Conservation (phyloP, 2,329 filamentous ascomycete species). For the Aschersonia sp. region DNA sequence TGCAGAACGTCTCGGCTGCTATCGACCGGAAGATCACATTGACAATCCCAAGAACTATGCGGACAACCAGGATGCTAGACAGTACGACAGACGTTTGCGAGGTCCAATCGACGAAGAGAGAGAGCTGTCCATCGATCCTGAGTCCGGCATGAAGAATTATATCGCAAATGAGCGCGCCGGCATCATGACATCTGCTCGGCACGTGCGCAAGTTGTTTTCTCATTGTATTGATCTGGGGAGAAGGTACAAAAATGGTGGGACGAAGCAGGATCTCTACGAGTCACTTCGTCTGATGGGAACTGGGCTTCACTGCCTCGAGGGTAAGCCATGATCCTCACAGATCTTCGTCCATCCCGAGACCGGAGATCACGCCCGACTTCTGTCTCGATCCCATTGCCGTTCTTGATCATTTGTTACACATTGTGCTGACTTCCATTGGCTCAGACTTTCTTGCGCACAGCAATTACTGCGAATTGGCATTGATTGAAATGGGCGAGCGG, state of each 20-base stretch:
- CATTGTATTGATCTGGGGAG: constrained; percentile 69
- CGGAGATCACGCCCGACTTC: neutral
- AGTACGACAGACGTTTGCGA: constrained; percentile 69
- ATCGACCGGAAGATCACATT: constrained; percentile 62
- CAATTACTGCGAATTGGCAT: constrained; percentile 79
- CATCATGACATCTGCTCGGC: constrained; percentile 69
- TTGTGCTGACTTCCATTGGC: constrained; percentile 4
- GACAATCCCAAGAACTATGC: constrained; percentile 81
- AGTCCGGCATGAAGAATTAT: constrained; percentile 80
- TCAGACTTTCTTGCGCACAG: constrained; percentile 81
- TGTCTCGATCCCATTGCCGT: neutral
- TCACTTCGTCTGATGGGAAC: constrained; percentile 77
- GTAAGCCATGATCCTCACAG: constrained; percentile 16
- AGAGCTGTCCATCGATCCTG: constrained; percentile 65
- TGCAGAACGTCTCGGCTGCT: constrained; percentile 67
- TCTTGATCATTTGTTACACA: neutral
- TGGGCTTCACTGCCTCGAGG: constrained; percentile 77
- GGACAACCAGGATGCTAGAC: constrained; percentile 71
- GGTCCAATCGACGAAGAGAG: constrained; percentile 65
- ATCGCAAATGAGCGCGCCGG: constrained; percentile 71
- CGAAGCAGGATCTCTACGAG: constrained; percentile 66
- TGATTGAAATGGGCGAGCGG: constrained; percentile 73
- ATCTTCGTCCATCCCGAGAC: neutral
- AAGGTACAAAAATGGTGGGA: constrained; percentile 43
- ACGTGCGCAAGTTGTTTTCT: constrained; percentile 61